A percentile compares a stretch with the other conserved stretches of the same genome.
Evolutionary conservation across 192 early-diverging fungal species (phyloP).

Genomic region (Oehlia diaphana): DNA sequence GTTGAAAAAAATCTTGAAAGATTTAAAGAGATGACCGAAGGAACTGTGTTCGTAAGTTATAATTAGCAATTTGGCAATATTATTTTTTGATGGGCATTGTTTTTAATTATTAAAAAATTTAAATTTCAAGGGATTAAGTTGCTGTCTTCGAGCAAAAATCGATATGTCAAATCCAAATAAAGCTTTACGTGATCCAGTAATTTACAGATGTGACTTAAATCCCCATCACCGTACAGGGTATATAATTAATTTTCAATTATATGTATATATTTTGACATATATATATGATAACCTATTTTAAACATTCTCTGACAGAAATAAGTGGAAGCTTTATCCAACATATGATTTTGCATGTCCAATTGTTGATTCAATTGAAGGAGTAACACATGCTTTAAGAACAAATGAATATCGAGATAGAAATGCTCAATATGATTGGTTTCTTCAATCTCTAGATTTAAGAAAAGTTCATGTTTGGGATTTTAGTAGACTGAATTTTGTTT

Average conservation of each 20-base stretch:
- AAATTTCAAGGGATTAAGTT: constrained; percentile 61
- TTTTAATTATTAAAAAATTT: neutral
- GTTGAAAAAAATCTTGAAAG: constrained; percentile 90
- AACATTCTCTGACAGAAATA: constrained; percentile 34
- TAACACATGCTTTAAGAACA: constrained; percentile 95
- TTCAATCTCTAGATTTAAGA: constrained; percentile 82
- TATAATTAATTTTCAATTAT: neutral
- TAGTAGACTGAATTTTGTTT: constrained; percentile 93
- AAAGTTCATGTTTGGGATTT: constrained; percentile 95
- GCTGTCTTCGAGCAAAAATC: constrained; percentile 96
- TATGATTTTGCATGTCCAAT: constrained; percentile 99
- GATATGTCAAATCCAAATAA: constrained; percentile 84
- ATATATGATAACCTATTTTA: neutral
- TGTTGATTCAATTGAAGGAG: constrained; percentile 95
- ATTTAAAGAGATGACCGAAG: constrained; percentile 92
- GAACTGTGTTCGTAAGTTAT: constrained; percentile 67
- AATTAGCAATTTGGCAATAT: neutral
- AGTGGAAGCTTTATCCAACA: constrained; percentile 97
- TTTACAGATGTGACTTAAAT: constrained; percentile 89
- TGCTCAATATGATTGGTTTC: constrained; percentile 95
- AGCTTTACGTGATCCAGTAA: constrained; percentile 93
- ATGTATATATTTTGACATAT: neutral
- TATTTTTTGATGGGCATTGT: neutral
- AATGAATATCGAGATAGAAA: constrained; percentile 99
- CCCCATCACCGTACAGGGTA: constrained; percentile 91